Percentiles rank a stretch among this genome's conserved stretches.
Conservation (phyloP, 129 eudicot genomes). For the Chrysanthemum makinoi region DNA sequence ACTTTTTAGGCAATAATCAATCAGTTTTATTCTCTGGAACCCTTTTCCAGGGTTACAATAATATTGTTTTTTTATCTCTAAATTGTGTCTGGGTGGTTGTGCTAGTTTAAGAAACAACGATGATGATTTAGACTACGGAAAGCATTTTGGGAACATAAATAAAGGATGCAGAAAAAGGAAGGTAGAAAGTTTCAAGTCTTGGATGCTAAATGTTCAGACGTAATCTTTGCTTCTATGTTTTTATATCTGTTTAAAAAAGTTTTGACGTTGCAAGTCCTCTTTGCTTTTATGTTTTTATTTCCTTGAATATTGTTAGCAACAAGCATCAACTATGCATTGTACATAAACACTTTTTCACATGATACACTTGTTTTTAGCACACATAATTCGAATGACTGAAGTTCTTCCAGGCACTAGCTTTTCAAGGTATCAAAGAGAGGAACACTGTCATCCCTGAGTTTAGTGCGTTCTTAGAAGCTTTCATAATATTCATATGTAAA, state of each 20-base stretch:
- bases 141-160: too few relatives aligned
- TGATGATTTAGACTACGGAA: too few relatives aligned
- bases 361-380: neutral
- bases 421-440: constrained; percentile 39
- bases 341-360: neutral
- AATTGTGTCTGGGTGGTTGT: too few relatives aligned
- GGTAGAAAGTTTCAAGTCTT: too few relatives aligned
- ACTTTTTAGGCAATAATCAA: constrained; percentile 2
- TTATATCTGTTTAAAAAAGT: neutral
- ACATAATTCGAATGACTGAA: neutral
- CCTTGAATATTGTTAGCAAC: too few relatives aligned
- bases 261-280: neutral
- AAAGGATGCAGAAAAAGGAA: too few relatives aligned
- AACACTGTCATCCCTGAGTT: constrained; percentile 29
- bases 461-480: constrained; percentile 29
- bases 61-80: too few relatives aligned
- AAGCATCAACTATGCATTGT: neutral
- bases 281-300: too few relatives aligned
- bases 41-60: too few relatives aligned
- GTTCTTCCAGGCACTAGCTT: neutral
- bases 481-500: constrained; percentile 24
- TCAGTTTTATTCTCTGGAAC: neutral
- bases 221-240: too few relatives aligned
- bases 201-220: too few relatives aligned
- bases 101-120: too few relatives aligned